These are phyloP conservation scores for Zoysia pacifica DNA, from an alignment of 176 grass and related monocot species.

Conservation along the genomic window DNA sequence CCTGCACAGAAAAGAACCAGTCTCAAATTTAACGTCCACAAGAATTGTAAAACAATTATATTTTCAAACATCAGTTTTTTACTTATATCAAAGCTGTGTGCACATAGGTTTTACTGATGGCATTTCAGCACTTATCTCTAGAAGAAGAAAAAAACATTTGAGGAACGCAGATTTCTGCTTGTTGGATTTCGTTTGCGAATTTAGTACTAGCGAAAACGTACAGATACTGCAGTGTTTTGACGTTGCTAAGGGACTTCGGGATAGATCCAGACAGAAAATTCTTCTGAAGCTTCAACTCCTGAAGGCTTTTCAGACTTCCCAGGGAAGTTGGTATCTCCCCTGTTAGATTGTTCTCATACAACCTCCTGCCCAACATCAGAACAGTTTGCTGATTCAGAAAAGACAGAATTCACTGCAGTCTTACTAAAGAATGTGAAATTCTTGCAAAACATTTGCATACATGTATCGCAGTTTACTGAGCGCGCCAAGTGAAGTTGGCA, in stretches of 20 bases:
- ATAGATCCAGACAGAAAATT: slow-evolving; percentile 29
- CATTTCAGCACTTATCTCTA: background rate
- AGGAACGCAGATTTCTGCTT: background rate
- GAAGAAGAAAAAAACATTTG: background rate
- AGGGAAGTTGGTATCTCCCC: slow-evolving; percentile 22
- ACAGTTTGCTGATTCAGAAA: background rate
- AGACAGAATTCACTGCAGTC: background rate
- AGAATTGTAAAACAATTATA: background rate
- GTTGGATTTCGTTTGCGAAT: background rate
- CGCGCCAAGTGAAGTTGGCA: slow-evolving; percentile 20
- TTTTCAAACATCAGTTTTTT: background rate
- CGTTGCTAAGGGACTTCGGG: slow-evolving; percentile 36
- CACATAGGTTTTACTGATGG: background rate
- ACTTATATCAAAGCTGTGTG: background rate
- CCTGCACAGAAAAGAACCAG: slow-evolving; percentile 11
- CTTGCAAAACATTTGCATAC: background rate
- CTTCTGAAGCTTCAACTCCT: slow-evolving; percentile 26
- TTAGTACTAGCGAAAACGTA: slow-evolving; percentile 5
- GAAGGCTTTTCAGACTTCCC: slow-evolving; percentile 31
- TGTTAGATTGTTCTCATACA: slow-evolving; percentile 34
- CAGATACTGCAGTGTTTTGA: slow-evolving; percentile 33
- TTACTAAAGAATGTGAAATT: background rate
- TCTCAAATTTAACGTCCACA: background rate
- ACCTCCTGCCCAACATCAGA: slow-evolving; percentile 29
- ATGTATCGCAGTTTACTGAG: slow-evolving; percentile 14